A percentile compares a stretch with the other conserved stretches of the same genome.
These are phyloP conservation scores for Hymenoscyphus scutula DNA, from an alignment of 2,329 filamentous ascomycete species.

Conservation along the genomic window DNA sequence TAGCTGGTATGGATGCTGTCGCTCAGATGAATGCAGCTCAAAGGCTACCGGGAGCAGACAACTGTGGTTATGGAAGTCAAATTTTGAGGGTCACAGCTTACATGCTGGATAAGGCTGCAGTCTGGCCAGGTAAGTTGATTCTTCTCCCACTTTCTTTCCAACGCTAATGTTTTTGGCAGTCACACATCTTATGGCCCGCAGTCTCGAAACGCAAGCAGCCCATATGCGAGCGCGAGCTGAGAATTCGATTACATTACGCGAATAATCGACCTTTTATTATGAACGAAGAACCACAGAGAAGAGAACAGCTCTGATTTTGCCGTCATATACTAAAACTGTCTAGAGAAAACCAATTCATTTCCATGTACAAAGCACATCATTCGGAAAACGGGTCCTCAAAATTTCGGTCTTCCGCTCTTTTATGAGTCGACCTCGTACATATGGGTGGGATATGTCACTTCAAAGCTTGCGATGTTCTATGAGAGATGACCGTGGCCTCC, in stretches of 20 bases:
- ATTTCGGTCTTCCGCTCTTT: not conserved
- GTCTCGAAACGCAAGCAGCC: constrained; percentile 61
- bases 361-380: constrained; percentile 13
- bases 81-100: constrained; percentile 80
- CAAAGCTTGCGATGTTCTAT: constrained; percentile 5
- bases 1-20: constrained; percentile 52
- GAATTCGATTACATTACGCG: constrained; percentile 31
- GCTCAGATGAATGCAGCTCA: constrained; percentile 50
- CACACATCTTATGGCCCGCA: constrained; percentile 66
- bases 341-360: constrained; percentile 2
- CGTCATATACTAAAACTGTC: constrained; percentile 9
- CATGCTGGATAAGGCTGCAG: constrained; percentile 82
- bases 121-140: constrained; percentile 77
- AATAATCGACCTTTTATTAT: constrained; percentile 16
- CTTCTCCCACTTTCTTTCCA: not conserved
- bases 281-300: not conserved
- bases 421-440: constrained; percentile 11
- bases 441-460: constrained; percentile 11
- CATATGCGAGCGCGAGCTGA: constrained; percentile 61
- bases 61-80: constrained; percentile 79
- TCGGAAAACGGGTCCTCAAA: not conserved
- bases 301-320: not conserved
- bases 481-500: not conserved
- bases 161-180: constrained; percentile 45
- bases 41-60: constrained; percentile 55